Base-by-base conservation (phyloP, 2,329 filamentous ascomycete species). In the Sclerotinia borealis region DNA sequence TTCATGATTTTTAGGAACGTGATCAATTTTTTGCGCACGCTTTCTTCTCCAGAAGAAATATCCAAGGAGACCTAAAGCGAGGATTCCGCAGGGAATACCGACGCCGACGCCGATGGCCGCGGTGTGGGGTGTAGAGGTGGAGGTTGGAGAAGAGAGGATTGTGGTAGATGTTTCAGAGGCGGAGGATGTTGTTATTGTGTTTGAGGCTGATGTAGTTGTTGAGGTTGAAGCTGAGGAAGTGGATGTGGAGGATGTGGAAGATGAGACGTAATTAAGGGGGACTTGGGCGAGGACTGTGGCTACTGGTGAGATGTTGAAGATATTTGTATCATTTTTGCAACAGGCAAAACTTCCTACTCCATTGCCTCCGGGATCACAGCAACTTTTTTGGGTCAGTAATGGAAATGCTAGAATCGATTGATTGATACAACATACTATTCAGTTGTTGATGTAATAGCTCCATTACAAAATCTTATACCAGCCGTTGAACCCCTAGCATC, bases 401-500 rank as follows among this genome's bases (percentile, higher is more conserved):
- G 22, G 5, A 45, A 6, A 54, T 37, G 8, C 3, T 15, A 25
- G 19, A 34, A 11, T 31, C 9, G 2, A 4, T n/a, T 31, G 13
- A 4, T 41, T 41, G 19, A 39, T 27, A 36, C 11, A 34, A 58
- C 52, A 49, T 61, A 66, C 66, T 70, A 70, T 63, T 65, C 29
- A 36, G 65, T 70, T 34, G 68, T 69, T n/a, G 52, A 25, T 41
- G 64, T 66, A 19, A 70, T 66, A 36, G 61, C 59, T 22, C 65
- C 61, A 36, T 62, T 52, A 48, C 69, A 70, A 37, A 63, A 70
- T 51, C 69, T 61, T 13, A 70, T 64, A 29, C 69, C 69, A 2
- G 69, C 67, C 10, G 61, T 64, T 31, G 67, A 66, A 43, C 51
- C n/a, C 22, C 55, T 65, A 29, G 65, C 67, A 63, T 63, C 67